Evolutionary conservation across 1,284 basidiomycete genomes (phyloP).

Genomic region (Malassezia psittaci): DNA sequence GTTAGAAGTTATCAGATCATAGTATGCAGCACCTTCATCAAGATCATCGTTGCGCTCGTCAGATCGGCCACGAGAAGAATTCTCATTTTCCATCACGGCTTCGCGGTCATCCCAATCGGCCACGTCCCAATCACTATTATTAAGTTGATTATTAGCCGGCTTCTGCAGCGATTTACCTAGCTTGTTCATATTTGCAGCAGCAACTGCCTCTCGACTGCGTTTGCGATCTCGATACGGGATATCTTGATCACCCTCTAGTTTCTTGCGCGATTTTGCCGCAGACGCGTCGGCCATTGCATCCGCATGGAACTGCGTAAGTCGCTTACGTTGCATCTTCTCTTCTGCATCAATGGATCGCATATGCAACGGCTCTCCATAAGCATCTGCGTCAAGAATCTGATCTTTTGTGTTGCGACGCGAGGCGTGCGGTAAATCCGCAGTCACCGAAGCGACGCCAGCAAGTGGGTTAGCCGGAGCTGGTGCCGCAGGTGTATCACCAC

Average conservation of each 20-base stretch:
- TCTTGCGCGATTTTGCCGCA: conserved; percentile 19
- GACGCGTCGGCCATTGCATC: conserved; percentile 21
- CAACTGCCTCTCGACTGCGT: conserved; percentile 36
- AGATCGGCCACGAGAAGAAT: conserved; percentile 8
- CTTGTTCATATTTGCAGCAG: conserved; percentile 31
- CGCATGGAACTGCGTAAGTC: conserved; percentile 42
- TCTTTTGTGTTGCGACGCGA: background rate
- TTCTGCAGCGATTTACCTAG: conserved; percentile 23
- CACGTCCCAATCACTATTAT: conserved; percentile 37
- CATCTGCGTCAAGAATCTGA: conserved; percentile 10
- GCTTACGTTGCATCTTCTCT: conserved; percentile 34
- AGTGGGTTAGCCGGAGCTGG: background rate
- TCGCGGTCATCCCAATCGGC: conserved; percentile 35
- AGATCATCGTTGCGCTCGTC: conserved; percentile 18
- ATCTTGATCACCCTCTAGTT: conserved; percentile 40
- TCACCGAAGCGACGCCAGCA: conserved; percentile 17
- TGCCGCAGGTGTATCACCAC: background rate
- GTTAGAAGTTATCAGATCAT: conserved; percentile 34
- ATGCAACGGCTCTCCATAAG: conserved; percentile 34
- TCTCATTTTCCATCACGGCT: conserved; percentile 32
- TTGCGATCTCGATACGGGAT: conserved; percentile 45
- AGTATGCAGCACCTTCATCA: conserved; percentile 37
- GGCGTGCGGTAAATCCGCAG: conserved; percentile 15
- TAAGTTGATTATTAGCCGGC: conserved; percentile 19
- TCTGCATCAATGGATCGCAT: conserved; percentile 30